Percentiles rank a stretch among this genome's conserved stretches.
These are phyloP conservation scores for Flaveria floridana DNA, from an alignment of 140 eudicot genomes.

Conservation along the genomic window DNA sequence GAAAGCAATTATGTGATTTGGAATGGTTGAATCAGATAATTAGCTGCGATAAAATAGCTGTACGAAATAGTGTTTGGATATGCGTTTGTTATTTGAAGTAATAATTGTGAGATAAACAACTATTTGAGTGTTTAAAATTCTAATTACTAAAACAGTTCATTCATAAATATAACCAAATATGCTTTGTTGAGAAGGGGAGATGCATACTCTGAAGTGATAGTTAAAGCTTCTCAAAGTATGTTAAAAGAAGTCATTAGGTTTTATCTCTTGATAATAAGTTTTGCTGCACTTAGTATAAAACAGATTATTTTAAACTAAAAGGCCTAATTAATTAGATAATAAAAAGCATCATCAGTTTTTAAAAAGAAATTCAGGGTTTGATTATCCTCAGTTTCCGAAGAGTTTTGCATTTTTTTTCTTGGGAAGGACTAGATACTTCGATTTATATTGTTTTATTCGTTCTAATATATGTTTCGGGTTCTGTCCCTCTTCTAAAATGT, in stretches of 20 bases:
- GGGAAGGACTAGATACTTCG: no score
- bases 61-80: background rate
- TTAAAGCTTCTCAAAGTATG: background rate
- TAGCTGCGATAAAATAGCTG: background rate
- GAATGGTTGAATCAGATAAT: background rate
- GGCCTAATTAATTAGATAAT: background rate
- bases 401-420: no score
- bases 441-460: no score
- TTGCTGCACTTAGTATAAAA: background rate
- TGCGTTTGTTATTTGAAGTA: background rate
- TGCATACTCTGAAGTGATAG: background rate
- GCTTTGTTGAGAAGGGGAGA: background rate
- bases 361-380: background rate
- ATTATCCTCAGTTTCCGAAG: background rate
- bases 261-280: background rate
- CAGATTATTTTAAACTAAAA: background rate
- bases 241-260: conserved; percentile 1
- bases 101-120: background rate
- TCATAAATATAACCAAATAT: background rate
- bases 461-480: no score
- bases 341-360: background rate
- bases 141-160: background rate
- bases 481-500: no score
- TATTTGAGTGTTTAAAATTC: background rate
- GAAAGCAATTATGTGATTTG: background rate